Conservation (phyloP, 2,329 filamentous ascomycete genomes). For the Diaporthe sp. region DNA sequence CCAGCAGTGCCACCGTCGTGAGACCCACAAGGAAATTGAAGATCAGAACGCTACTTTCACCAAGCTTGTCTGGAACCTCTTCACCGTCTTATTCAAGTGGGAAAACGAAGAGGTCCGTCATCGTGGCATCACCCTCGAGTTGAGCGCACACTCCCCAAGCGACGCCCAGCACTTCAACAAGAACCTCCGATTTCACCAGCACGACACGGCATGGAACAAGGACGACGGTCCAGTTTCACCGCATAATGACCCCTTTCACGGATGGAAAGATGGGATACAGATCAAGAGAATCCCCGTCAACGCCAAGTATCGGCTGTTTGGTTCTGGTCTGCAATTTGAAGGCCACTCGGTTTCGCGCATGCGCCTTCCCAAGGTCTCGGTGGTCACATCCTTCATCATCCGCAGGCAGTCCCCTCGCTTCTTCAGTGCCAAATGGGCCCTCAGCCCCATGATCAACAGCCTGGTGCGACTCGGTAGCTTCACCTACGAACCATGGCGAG, state of each 20-base stretch:
- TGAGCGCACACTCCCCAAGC: neutral
- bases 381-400: neutral
- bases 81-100: neutral
- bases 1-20: conserved; percentile 2
- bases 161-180: conserved; percentile 12
- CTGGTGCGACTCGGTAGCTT: neutral
- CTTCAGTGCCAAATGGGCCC: neutral
- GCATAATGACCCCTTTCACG: neutral
- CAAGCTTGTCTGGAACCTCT: neutral
- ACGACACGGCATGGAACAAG: neutral
- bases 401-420: neutral
- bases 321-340: neutral
- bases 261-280: neutral
- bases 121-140: neutral
- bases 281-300: neutral
- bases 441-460: neutral
- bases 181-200: neutral
- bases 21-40: neutral
- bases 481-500: conserved; percentile 2
- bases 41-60: neutral
- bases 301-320: neutral
- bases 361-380: conserved; percentile 1
- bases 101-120: neutral
- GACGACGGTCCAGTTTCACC: neutral
- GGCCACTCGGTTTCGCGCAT: neutral